Conservation (phyloP, 768 basidiomycete genomes). For the Tubosaeta sp. region DNA sequence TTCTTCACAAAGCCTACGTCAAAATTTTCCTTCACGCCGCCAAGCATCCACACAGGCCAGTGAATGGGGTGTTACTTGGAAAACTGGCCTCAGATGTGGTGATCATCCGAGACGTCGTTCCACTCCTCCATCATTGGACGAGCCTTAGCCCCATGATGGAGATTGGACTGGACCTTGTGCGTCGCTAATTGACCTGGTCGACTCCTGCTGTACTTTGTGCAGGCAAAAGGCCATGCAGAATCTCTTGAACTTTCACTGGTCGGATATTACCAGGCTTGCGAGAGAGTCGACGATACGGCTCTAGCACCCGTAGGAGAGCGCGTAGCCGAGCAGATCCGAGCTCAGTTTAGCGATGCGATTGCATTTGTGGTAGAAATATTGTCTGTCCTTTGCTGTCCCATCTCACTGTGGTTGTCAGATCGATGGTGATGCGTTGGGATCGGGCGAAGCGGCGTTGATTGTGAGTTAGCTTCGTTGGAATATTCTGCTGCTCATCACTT, state of each 20-base stretch:
- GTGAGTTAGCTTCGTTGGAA: slow-evolving; percentile 37
- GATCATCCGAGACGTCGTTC: slow-evolving; percentile 60
- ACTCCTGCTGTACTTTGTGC: slow-evolving; percentile 3
- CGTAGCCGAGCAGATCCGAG: slow-evolving; percentile 52
- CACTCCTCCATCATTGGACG: slow-evolving; percentile 83
- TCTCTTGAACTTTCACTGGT: slow-evolving; percentile 52
- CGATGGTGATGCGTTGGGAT: slow-evolving; percentile 55
- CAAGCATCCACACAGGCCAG: slow-evolving; percentile 70
- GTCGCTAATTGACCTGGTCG: slow-evolving; percentile 20
- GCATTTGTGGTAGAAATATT: slow-evolving; percentile 60
- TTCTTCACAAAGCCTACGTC: slow-evolving; percentile 61
- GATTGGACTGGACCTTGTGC: slow-evolving; percentile 72
- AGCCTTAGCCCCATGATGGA: slow-evolving; percentile 84
- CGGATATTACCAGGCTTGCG: slow-evolving; percentile 74
- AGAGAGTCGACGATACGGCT: slow-evolving; percentile 54
- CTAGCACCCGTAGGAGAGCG: slow-evolving; percentile 65
- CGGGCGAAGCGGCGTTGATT: slow-evolving; percentile 49
- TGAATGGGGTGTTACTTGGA: slow-evolving; percentile 77
- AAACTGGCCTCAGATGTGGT: slow-evolving; percentile 38
- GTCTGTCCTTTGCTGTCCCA: neutral
- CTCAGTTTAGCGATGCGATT: slow-evolving; percentile 53
- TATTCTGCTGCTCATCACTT: slow-evolving; percentile 5
- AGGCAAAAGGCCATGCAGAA: slow-evolving; percentile 61
- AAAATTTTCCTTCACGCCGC: slow-evolving; percentile 77
- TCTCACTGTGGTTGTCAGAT: slow-evolving; percentile 37